Percentiles rank a stretch among this genome's conserved stretches.
Conservation (phyloP, 2,329 filamentous ascomycete species). For the Capronia coronata region DNA sequence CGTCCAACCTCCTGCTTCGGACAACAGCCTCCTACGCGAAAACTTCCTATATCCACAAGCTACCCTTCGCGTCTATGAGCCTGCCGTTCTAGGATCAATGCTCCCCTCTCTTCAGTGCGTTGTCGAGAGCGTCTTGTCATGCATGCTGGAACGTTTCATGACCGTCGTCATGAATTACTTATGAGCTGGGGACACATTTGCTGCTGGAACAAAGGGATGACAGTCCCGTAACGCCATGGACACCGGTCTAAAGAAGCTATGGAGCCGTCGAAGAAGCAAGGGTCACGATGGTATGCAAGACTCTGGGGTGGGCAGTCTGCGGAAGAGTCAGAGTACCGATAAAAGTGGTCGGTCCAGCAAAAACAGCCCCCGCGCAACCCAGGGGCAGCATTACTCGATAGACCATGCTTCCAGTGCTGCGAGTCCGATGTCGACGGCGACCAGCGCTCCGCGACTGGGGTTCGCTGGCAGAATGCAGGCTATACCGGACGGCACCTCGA, state of each 20-base stretch:
- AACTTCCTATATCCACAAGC: not conserved
- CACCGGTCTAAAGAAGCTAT: constrained; percentile 20
- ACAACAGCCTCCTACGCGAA: not conserved
- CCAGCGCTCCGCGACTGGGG: not conserved
- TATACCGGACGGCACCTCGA: constrained; percentile 15
- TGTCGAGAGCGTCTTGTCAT: constrained; percentile 1
- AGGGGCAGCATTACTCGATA: constrained; percentile 2
- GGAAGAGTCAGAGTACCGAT: constrained; percentile 16
- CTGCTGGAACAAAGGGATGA: not conserved
- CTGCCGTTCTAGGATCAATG: not conserved
- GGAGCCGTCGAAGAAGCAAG: constrained; percentile 24
- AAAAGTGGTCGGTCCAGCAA: constrained; percentile 1
- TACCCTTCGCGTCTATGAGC: not conserved
- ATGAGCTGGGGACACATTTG: constrained; percentile 3
- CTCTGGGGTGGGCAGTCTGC: constrained; percentile 11
- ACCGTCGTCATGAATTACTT: constrained; percentile 1
- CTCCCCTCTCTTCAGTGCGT: not conserved
- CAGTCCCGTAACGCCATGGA: constrained; percentile 17
- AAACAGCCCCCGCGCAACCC: constrained; percentile 5
- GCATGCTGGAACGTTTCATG: not conserved
- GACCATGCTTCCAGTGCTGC: constrained; percentile 3
- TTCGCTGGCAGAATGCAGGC: constrained; percentile 14
- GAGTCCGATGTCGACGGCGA: constrained; percentile 1
- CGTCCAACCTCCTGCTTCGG: not conserved
- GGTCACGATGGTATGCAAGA: constrained; percentile 12